phyloP scores from a whole-genome alignment of 1,284 basidiomycete species.

The Fomitiporia mediterranea region DNA sequence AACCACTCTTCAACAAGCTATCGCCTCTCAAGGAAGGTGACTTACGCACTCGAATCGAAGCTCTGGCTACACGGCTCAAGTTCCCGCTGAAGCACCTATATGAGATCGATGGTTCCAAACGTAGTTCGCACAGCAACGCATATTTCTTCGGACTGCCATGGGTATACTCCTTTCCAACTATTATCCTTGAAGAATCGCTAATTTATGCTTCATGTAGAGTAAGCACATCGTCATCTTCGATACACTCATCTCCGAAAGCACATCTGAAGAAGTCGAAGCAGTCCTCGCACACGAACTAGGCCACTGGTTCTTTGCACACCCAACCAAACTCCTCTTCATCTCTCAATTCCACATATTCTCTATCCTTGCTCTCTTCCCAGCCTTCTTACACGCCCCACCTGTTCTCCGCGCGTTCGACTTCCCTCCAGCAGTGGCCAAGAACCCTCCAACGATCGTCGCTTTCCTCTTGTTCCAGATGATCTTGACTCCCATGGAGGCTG shows the following conservation, averaged over 20 bases:
- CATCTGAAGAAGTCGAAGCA: conserved; percentile 86
- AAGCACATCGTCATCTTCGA: conserved; percentile 98
- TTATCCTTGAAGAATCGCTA: not conserved
- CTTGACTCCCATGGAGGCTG: conserved; percentile 75
- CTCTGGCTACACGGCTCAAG: conserved; percentile 71
- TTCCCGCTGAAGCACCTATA: conserved; percentile 96
- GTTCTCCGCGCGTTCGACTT: conserved; percentile 89
- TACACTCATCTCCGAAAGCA: conserved; percentile 88
- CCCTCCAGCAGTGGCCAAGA: conserved; percentile 55
- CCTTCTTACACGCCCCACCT: conserved; percentile 85
- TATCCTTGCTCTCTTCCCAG: conserved; percentile 85
- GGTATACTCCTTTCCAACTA: conserved; percentile 40
- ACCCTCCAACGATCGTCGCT: conserved; percentile 82
- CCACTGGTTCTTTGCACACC: conserved; percentile 91
- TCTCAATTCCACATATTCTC: conserved; percentile 86
- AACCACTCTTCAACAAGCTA: conserved; percentile 96
- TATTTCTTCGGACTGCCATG: conserved; percentile 94
- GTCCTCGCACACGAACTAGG: conserved; percentile 92
- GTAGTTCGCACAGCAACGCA: conserved; percentile 92
- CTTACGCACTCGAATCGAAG: conserved; percentile 70
- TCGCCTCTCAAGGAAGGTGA: conserved; percentile 79
- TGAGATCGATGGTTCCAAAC: conserved; percentile 95
- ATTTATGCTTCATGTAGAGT: conserved; percentile 35
- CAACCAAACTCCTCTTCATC: conserved; percentile 81
- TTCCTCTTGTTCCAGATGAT: conserved; percentile 91